phyloP scores from a whole-genome alignment of 768 basidiomycete genomes.

The Psilocybe cyanescens region DNA sequence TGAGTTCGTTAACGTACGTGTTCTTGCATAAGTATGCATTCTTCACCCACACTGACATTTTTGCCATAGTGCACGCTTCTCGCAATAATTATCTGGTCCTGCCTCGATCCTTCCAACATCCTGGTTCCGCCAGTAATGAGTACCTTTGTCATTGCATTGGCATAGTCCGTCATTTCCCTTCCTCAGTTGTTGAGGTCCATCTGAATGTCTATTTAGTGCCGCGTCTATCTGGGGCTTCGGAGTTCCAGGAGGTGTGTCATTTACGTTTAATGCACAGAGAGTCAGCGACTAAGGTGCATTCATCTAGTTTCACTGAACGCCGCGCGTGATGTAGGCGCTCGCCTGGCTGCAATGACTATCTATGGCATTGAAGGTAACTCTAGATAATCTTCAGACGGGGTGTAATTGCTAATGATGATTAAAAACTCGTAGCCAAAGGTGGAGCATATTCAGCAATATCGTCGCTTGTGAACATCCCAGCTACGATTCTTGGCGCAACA shows the following conservation, averaged over 20 bases:
- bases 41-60: neutral
- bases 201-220: slow-evolving; percentile 39
- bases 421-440: slow-evolving; percentile 43
- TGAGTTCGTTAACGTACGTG: slow-evolving; percentile 56
- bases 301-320: slow-evolving; percentile 61
- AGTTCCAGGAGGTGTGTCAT: slow-evolving; percentile 46
- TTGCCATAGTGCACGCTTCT: slow-evolving; percentile 42
- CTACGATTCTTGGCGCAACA: slow-evolving; percentile 55
- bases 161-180: slow-evolving; percentile 50
- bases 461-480: slow-evolving; percentile 69
- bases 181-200: neutral
- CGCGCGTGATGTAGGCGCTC: slow-evolving; percentile 70
- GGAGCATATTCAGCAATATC: slow-evolving; percentile 63
- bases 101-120: slow-evolving; percentile 61
- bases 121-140: slow-evolving; percentile 54
- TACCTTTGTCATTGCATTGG: slow-evolving; percentile 57
- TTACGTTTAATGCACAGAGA: neutral
- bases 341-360: slow-evolving; percentile 62
- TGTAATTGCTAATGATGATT: neutral
- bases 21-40: neutral
- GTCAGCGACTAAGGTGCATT: neutral
- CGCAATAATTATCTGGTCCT: slow-evolving; percentile 54
- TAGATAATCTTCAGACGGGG: neutral
- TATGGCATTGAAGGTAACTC: slow-evolving; percentile 52
- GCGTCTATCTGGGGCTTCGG: slow-evolving; percentile 65